A percentile compares a stretch with the other conserved stretches of the same genome.
Evolutionary conservation across 192 early-diverging fungal genomes (phyloP).

Genomic region (Neocallimastix lanati): DNA sequence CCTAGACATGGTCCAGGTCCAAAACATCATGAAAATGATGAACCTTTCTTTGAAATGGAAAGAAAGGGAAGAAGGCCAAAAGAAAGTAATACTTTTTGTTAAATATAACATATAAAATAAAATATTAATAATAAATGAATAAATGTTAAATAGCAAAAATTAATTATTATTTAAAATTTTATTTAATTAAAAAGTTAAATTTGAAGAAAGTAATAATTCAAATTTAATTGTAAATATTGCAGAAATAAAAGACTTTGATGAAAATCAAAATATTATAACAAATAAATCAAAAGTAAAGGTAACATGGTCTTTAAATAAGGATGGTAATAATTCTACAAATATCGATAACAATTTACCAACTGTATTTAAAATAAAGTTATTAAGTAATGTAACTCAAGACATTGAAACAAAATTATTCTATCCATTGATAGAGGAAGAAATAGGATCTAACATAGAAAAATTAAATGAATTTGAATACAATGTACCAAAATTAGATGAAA

Average conservation of each 20-base stretch:
- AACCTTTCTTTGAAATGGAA: not conserved
- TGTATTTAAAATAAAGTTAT: not conserved
- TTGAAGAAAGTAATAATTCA: not conserved
- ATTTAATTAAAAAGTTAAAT: not conserved
- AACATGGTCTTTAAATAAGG: not conserved
- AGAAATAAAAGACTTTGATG: not conserved
- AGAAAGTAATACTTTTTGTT: not conserved
- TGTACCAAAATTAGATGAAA: not conserved
- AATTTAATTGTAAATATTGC: not conserved
- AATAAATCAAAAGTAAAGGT: not conserved
- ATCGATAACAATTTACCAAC: too few species aligned
- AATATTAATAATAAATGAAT: not conserved
- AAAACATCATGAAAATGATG: not conserved
- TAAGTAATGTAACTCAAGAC: not conserved
- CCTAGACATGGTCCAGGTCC: too few species aligned
- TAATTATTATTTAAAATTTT: too few species aligned
- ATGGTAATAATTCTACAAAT: too few species aligned
- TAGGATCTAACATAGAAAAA: not conserved
- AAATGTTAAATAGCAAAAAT: not conserved
- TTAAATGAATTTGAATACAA: not conserved
- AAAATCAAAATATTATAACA: not conserved
- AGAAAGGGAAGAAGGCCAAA: not conserved
- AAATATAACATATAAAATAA: too few species aligned
- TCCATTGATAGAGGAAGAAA: not conserved
- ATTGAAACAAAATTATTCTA: not conserved